Evolutionary conservation across 2,329 filamentous ascomycete species (phyloP).

Genomic region (Penicillium sp.): DNA sequence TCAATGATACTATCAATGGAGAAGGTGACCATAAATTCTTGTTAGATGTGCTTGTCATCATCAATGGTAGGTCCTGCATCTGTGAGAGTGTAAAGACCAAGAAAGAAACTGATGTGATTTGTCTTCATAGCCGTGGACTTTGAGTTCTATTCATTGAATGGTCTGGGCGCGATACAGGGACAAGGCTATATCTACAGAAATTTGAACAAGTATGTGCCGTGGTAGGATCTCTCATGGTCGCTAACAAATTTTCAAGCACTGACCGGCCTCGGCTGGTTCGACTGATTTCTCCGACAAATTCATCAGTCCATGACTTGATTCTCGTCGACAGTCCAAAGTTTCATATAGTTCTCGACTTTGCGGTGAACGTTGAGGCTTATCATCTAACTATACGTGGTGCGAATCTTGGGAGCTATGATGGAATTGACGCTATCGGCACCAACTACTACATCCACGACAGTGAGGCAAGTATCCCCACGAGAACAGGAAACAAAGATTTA

Average conservation of each 20-base stretch:
- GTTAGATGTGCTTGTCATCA: constrained; percentile 30
- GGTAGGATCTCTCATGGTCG: no score
- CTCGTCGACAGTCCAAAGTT: constrained; percentile 37
- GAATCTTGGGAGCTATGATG: constrained; percentile 39
- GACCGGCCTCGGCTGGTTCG: no score
- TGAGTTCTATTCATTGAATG: no score
- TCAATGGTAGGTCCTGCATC: constrained; percentile 9
- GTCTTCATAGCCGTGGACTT: no score
- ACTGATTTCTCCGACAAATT: constrained; percentile 5
- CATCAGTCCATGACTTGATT: constrained; percentile 33
- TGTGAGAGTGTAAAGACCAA: no score
- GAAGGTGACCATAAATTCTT: constrained; percentile 33
- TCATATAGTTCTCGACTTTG: constrained; percentile 38
- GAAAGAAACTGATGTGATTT: no score
- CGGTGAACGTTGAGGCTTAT: constrained; percentile 38
- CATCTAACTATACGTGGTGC: constrained; percentile 39
- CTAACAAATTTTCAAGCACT: no score
- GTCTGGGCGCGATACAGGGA: no score
- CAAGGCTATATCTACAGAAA: no score
- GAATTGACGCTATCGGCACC: constrained; percentile 37
- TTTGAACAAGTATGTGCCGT: no score
- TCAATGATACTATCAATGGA: constrained; percentile 34
- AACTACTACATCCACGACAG: constrained; percentile 37
- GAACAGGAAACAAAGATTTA: no score
- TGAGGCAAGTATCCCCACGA: no score